Base-by-base conservation (phyloP, 306 rosid genomes). In the Vigna trinervia region DNA sequence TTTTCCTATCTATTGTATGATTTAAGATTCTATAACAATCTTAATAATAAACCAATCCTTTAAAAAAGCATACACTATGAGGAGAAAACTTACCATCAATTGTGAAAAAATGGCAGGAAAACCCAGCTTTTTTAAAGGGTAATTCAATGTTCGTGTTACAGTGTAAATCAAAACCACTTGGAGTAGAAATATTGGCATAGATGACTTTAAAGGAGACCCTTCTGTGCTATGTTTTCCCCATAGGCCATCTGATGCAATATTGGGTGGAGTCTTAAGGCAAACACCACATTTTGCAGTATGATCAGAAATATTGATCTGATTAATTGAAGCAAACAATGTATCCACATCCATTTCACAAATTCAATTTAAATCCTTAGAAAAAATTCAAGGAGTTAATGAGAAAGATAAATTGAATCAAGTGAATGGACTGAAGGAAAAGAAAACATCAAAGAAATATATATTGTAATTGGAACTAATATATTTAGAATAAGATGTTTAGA, bases 31-130 rank as follows among this genome's bases (percentile, higher is more conserved):
- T 14, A 46, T 23, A 66, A 15, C 23, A 3, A 34, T 67, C 53
- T 67, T 46, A 19, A 48, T 26, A 46, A 22, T 46, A n/a, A n/a
- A 36, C 9, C 8, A 34, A 15, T 4, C 48, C 28, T 15, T 61
- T 6, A 17, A 28, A 19, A 14, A 32, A 61, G 12, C 67, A 13
- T 61, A 32, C 20, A 14, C 6, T 60, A 6, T 7, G 7, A 7
- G 32, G 15, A 54, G 59, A 22, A 3, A 12, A 75, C 83, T 30
- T 84, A 89, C 93, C 70, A 87, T 56, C 54, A 92, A 73, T 66
- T 89, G 91, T 4, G 88, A 58, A 78, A 87, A 13, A 60, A 87
- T 13, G 60, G 51, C 48, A 47, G 97, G 85, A 45, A 90, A n/a
- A n/a, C 89, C 86, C 7, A 87, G 41, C 14, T 45, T 86, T 63